phyloP scores from a whole-genome alignment of 352 stramenopile genomes.

The Globisporangium iwayamae region DNA sequence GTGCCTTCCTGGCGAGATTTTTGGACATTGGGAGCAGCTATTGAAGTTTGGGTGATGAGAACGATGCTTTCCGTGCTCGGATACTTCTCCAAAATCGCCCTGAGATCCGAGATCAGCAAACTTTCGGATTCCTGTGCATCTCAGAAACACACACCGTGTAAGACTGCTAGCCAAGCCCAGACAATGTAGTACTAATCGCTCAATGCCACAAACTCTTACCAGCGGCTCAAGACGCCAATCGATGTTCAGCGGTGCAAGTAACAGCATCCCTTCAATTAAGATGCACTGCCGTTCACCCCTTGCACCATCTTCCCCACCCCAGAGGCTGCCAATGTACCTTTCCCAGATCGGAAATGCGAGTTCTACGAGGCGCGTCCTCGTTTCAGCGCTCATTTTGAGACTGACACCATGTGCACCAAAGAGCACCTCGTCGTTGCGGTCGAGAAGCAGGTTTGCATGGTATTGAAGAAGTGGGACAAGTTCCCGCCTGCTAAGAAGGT shows the following conservation, averaged over 20 bases:
- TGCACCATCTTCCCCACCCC: not conserved
- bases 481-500: conserved; percentile 3
- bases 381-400: not conserved
- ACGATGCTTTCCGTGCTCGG: not conserved
- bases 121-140: conserved; percentile 2
- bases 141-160: not conserved
- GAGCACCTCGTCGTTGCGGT: conserved; percentile 12
- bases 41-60: not conserved
- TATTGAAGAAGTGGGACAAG: conserved; percentile 5
- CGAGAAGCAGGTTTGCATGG: conserved; percentile 13
- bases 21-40: not conserved
- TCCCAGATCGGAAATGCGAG: conserved; percentile 14
- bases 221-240: not conserved
- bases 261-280: not conserved
- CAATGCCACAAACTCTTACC: not conserved
- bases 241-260: conserved; percentile 4
- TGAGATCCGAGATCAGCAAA: not conserved
- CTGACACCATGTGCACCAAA: conserved; percentile 1
- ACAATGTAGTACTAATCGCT: not conserved
- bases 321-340: conserved; percentile 11
- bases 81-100: conserved; percentile 3
- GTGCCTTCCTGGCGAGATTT: not conserved
- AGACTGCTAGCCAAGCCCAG: not conserved
- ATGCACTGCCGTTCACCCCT: not conserved
- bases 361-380: not conserved